phyloP scores from a whole-genome alignment of 108 stramenopile species.

The Cyclostephanos tholiformis region DNA sequence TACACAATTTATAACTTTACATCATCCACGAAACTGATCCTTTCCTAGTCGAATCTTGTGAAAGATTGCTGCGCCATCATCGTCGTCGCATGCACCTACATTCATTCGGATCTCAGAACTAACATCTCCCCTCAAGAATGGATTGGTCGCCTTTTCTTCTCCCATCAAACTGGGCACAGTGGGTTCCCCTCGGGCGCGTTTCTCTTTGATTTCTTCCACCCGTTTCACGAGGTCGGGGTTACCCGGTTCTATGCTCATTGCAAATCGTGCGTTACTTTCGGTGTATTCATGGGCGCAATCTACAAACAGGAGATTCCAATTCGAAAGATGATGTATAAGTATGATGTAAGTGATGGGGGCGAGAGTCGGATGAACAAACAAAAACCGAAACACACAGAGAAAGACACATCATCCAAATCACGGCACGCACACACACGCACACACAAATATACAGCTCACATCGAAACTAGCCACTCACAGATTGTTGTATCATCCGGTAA shows the following conservation, averaged over 20 bases:
- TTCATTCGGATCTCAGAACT: conserved; percentile 71
- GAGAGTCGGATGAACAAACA: not conserved
- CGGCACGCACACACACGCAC: not conserved
- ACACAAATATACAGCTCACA: not conserved
- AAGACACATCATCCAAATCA: not conserved
- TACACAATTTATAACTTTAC: not conserved
- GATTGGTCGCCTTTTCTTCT: conserved; percentile 78
- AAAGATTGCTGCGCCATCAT: conserved; percentile 61
- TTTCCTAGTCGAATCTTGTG: conserved; percentile 69
- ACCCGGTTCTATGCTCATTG: conserved; percentile 76
- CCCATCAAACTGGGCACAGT: conserved; percentile 78
- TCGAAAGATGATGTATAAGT: not conserved
- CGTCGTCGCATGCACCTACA: conserved; percentile 55
- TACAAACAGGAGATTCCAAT: not conserved
- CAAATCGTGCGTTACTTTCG: conserved; percentile 74
- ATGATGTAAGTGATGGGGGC: not conserved
- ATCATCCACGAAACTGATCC: conserved; percentile 60
- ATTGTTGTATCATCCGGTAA: conserved; percentile 82
- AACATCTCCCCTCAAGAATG: conserved; percentile 76
- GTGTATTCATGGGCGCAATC: conserved; percentile 90
- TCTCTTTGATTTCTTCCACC: conserved; percentile 51
- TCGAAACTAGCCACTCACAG: conserved; percentile 9
- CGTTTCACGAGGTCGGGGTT: conserved; percentile 62
- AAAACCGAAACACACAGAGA: not conserved
- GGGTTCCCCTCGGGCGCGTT: conserved; percentile 62